Evolutionary conservation across 2,329 filamentous ascomycete species (phyloP), one percentile per base, ranked within the genome.

Genomic region (Colletotrichum paranaense): DNA sequence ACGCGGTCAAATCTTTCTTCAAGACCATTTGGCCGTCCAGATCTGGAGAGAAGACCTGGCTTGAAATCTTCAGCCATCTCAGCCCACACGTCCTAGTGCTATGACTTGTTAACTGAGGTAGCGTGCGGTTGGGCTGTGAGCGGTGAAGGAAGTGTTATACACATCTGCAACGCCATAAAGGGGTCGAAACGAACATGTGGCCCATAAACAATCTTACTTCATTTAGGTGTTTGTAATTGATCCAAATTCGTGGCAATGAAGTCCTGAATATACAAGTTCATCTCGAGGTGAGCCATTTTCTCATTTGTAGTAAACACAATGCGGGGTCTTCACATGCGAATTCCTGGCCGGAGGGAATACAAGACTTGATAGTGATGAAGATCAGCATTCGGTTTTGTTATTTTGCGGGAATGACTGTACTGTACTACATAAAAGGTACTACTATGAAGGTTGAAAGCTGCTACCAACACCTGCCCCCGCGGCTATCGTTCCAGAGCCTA

Each of bases 1-100:
- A 64, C 24, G 62, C 62, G 9, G 62, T 64, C 6, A 64, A 64
- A 84, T 55, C 46, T 32, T 46, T 64, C 4, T 64, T 64, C 46
- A 64, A 64, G 42, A n/a, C 42, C 8, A n/a, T 49, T 49, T 49
- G 42, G 42, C 42, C 19, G 42, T 49, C 19, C 42, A n/a, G 11
- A 7, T 49, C 42, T 22, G 42, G 42, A 22, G 19, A 49, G 19
- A 49, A 49, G 12, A n/a, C 42, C 1, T 49, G 42, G 42, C 7
- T n/a, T 11, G 42, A 49, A n/a, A 49, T 49, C 8, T 49, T 49
- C 19, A 49, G 42, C 42, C 19, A 49, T 8, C 42, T 49, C 42
- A 49, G 42, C 19, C 42, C 42, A 49, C 42, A 49, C 8, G 42
- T 49, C 42, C 19, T 49, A 7, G 42, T 49, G 42, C 42, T 49